Percentiles rank a stretch among this genome's conserved stretches.
These are phyloP conservation scores for Fusarium caatingaense DNA, from an alignment of 2,329 filamentous ascomycete genomes.

Conservation along the genomic window DNA sequence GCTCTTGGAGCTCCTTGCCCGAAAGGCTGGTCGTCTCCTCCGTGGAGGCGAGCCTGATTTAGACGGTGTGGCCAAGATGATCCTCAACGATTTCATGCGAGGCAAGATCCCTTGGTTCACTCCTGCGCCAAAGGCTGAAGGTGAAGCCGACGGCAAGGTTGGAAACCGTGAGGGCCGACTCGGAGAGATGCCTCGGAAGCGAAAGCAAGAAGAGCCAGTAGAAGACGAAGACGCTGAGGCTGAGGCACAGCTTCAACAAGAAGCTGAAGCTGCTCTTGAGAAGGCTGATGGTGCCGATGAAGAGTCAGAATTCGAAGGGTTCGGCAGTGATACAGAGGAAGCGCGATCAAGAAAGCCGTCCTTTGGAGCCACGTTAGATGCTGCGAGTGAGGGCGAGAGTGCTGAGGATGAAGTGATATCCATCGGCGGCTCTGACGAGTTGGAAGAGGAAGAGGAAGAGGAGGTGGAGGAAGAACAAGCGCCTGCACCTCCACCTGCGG, in stretches of 20 bases:
- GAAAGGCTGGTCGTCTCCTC: slow-evolving; percentile 86
- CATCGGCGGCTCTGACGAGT: slow-evolving; percentile 48
- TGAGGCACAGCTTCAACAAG: slow-evolving; percentile 46
- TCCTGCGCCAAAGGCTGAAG: slow-evolving; percentile 73
- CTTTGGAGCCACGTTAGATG: slow-evolving; percentile 48
- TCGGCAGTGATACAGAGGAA: slow-evolving; percentile 52
- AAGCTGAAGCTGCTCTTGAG: slow-evolving; percentile 42
- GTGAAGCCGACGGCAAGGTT: slow-evolving; percentile 62
- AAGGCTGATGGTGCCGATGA: slow-evolving; percentile 54
- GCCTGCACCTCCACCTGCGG: slow-evolving; percentile 7
- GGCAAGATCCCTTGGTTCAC: slow-evolving; percentile 98
- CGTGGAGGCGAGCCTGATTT: slow-evolving; percentile 95
- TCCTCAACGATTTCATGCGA: slow-evolving; percentile 94
- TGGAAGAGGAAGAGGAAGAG: slow-evolving; percentile 19
- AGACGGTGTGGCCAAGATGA: slow-evolving; percentile 95
- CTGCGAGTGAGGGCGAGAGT: slow-evolving; percentile 55
- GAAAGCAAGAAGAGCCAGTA: slow-evolving; percentile 69
- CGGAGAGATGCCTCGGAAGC: slow-evolving; percentile 88
- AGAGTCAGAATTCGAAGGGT: slow-evolving; percentile 53
- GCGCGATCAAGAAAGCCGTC: slow-evolving; percentile 48
- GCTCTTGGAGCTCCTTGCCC: slow-evolving; percentile 86
- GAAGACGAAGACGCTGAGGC: slow-evolving; percentile 54
- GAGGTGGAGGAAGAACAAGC: slow-evolving; percentile 34
- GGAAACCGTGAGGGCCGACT: slow-evolving; percentile 80
- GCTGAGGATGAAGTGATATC: slow-evolving; percentile 54